phyloP scores from a whole-genome alignment of 202 grass and related monocot genomes.

The Digitaria exilis region DNA sequence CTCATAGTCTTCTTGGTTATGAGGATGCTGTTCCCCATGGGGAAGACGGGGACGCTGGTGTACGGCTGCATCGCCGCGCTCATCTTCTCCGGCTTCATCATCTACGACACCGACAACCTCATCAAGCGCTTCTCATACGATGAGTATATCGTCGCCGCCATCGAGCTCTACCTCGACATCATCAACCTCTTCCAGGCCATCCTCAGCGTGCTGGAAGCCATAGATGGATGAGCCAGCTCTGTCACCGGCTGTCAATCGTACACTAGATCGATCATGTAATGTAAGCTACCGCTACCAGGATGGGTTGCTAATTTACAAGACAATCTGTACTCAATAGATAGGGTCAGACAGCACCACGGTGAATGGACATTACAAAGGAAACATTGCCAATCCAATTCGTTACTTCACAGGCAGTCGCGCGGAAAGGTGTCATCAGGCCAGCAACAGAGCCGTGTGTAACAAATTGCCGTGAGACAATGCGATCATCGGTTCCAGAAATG shows the following conservation, averaged over 20 bases:
- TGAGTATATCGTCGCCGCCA: slow-evolving; percentile 70
- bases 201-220: slow-evolving; percentile 37
- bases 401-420: background rate
- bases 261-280: background rate
- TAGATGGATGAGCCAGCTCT: slow-evolving; percentile 12
- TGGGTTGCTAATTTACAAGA: background rate
- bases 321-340: background rate
- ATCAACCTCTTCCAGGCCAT: slow-evolving; percentile 81
- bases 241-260: background rate
- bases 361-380: background rate
- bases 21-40: slow-evolving; percentile 56
- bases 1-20: slow-evolving; percentile 56
- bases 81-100: slow-evolving; percentile 77
- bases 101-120: slow-evolving; percentile 94
- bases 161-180: slow-evolving; percentile 84
- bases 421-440: background rate
- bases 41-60: slow-evolving; percentile 53
- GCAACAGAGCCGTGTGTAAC: background rate
- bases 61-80: slow-evolving; percentile 68
- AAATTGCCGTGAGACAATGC: background rate
- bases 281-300: background rate
- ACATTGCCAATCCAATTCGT: background rate
- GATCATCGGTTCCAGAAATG: background rate
- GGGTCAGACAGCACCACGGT: background rate
- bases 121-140: slow-evolving; percentile 86